A percentile compares a stretch with the other conserved stretches of the same genome.
phyloP scores from a whole-genome alignment of 805 yeast genomes.

The Babjeviella inositovora region DNA sequence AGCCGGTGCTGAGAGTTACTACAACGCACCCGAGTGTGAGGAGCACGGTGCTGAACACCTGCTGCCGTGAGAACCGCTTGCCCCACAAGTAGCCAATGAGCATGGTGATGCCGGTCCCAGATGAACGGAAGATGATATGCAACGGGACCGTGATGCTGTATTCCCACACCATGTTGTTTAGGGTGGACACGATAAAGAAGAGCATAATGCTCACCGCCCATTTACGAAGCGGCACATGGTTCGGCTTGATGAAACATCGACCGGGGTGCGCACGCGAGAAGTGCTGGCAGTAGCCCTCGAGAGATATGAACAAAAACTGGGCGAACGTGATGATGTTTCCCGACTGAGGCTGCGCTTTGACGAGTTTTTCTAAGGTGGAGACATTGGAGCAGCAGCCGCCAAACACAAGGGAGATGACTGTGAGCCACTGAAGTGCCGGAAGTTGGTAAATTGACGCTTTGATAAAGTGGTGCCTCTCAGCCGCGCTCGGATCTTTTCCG shows the following conservation, averaged over 20 bases:
- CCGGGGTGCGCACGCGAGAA: constrained; percentile 6
- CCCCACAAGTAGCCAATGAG: constrained; percentile 28
- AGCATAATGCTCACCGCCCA: constrained; percentile 30
- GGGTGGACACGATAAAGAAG: constrained; percentile 30
- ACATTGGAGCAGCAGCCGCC: constrained; percentile 71
- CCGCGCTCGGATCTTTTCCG: too few species aligned
- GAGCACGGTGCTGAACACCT: constrained; percentile 30
- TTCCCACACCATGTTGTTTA: constrained; percentile 43
- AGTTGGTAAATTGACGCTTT: too few species aligned
- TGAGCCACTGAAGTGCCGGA: too few species aligned
- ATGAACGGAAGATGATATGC: constrained; percentile 51
- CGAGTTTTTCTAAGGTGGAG: constrained; percentile 37
- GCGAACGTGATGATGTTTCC: constrained; percentile 41
- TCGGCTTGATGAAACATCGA: constrained; percentile 9
- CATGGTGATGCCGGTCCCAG: constrained; percentile 49
- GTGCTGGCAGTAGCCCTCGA: constrained; percentile 20
- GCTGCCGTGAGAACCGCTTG: constrained; percentile 25
- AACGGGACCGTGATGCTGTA: constrained; percentile 47
- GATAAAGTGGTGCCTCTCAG: too few species aligned
- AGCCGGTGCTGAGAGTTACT: constrained; percentile 12
- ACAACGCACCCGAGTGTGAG: constrained; percentile 40
- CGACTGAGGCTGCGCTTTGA: constrained; percentile 15
- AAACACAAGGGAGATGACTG: constrained; percentile 20
- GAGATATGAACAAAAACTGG: constrained; percentile 37
- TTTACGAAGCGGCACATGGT: constrained; percentile 19